Percentiles rank a stretch among this genome's conserved stretches.
These are phyloP conservation scores for Hypsizygus ulmarius DNA, from an alignment of 1,284 basidiomycete species.

Conservation along the genomic window DNA sequence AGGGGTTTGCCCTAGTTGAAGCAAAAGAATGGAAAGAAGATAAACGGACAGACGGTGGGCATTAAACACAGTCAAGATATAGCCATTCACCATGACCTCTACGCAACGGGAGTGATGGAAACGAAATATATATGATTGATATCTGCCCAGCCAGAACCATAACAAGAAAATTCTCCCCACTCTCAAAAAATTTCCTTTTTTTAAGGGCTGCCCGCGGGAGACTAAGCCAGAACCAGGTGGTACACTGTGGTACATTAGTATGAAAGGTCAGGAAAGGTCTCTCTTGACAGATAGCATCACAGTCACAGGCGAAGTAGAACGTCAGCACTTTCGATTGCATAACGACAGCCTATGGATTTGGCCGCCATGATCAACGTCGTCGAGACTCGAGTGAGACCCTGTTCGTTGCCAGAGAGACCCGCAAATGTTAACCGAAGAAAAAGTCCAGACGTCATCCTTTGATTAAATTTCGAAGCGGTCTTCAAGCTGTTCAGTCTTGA, in stretches of 20 bases:
- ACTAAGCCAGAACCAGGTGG: background rate
- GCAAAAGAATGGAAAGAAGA: constrained; percentile 1
- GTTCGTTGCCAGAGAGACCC: too few species aligned
- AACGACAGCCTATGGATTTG: too few species aligned
- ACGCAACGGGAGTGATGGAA: background rate
- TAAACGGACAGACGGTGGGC: background rate
- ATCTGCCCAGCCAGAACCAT: background rate
- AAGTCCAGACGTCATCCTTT: too few species aligned
- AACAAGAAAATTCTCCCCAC: background rate
- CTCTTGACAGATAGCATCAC: constrained; percentile 10
- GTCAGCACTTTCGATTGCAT: background rate
- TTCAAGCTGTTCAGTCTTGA: too few species aligned
- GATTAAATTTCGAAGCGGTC: too few species aligned
- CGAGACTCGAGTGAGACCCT: too few species aligned
- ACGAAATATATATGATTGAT: constrained; percentile 1
- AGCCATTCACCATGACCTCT: background rate
- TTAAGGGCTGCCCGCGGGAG: too few species aligned
- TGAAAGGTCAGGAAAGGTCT: too few species aligned
- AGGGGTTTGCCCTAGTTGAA: constrained; percentile 5
- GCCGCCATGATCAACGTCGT: too few species aligned
- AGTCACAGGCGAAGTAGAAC: background rate
- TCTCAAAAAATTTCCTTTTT: background rate
- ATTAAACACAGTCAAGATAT: background rate
- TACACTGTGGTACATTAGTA: too few species aligned
- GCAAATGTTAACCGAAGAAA: too few species aligned